A percentile compares a stretch with the other conserved stretches of the same genome.
Conservation (phyloP, 106 monocot species). For the Alisma plantagoaquatica region DNA sequence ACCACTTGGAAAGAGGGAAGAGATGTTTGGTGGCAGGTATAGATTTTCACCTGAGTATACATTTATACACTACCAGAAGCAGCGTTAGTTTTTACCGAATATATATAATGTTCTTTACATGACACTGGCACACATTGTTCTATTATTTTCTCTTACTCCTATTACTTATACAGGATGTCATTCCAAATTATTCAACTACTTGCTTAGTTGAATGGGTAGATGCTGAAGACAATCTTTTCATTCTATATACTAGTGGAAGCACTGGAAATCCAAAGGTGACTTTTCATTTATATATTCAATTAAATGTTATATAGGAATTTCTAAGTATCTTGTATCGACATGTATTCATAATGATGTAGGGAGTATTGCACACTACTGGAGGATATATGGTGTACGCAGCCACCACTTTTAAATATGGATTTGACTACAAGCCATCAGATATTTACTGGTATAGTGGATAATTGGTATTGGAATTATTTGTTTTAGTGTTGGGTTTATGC, state of each 20-base stretch:
- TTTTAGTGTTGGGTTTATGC: not conserved
- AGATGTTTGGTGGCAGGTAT: slow-evolving; percentile 98
- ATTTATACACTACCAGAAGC: not conserved
- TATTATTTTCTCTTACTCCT: not conserved
- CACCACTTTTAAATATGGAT: slow-evolving; percentile 97
- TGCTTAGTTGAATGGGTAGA: slow-evolving; percentile 97
- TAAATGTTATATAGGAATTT: not conserved
- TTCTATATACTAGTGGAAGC: slow-evolving; percentile 97
- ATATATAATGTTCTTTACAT: not conserved
- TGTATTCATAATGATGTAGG: slow-evolving; percentile 27
- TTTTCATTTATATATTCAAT: not conserved
- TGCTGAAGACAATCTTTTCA: slow-evolving; percentile 94
- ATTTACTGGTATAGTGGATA: slow-evolving; percentile 67
- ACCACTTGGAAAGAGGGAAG: slow-evolving; percentile 84
- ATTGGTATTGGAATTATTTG: slow-evolving; percentile 2
- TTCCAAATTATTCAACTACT: slow-evolving; percentile 60
- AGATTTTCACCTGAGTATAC: not conserved
- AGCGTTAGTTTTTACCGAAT: not conserved
- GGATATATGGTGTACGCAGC: slow-evolving; percentile 97
- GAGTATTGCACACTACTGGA: slow-evolving; percentile 93
- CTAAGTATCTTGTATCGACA: not conserved
- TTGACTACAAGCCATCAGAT: slow-evolving; percentile 93
- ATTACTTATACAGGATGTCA: slow-evolving; percentile 58
- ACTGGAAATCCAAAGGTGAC: slow-evolving; percentile 93
- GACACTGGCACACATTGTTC: not conserved